These are phyloP conservation scores for Tuctoria greenei DNA, from an alignment of 176 grass and related monocot genomes.

Conservation along the genomic window DNA sequence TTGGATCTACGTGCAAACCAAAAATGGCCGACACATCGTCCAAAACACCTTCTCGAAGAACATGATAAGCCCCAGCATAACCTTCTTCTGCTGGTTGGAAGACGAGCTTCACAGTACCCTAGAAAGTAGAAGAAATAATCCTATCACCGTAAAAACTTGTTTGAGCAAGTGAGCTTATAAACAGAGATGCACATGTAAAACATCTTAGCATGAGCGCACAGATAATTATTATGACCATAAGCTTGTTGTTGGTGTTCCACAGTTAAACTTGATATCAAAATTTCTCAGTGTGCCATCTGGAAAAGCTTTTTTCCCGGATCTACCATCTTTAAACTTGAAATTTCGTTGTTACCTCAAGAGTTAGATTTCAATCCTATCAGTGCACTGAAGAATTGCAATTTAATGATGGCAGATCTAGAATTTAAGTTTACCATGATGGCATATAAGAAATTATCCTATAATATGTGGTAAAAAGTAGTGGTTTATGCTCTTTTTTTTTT, in stretches of 20 bases:
- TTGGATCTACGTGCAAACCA: constrained; percentile 42
- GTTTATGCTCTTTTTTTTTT: neutral
- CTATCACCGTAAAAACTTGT: neutral
- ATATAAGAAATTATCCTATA: neutral
- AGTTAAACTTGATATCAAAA: too few relatives aligned
- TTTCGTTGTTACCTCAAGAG: neutral
- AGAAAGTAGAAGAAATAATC: neutral
- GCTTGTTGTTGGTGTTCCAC: neutral
- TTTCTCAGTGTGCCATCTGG: neutral
- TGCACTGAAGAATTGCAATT: too few relatives aligned
- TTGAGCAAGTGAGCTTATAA: neutral
- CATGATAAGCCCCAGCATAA: constrained; percentile 39
- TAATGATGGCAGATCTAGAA: too few relatives aligned
- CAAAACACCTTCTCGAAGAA: constrained; percentile 45
- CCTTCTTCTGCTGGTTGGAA: constrained; percentile 66
- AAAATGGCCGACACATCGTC: constrained; percentile 50
- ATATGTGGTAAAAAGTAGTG: too few relatives aligned
- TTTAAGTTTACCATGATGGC: too few relatives aligned
- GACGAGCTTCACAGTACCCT: constrained; percentile 63
- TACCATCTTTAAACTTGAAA: neutral
- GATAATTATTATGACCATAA: neutral
- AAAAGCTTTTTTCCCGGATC: neutral
- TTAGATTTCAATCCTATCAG: neutral
- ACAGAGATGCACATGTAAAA: neutral
- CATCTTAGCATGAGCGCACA: neutral